Percentiles rank a stretch among this genome's conserved stretches.
Evolutionary conservation across 352 stramenopile genomes (phyloP).

Genomic region (Phytophthora pisi): DNA sequence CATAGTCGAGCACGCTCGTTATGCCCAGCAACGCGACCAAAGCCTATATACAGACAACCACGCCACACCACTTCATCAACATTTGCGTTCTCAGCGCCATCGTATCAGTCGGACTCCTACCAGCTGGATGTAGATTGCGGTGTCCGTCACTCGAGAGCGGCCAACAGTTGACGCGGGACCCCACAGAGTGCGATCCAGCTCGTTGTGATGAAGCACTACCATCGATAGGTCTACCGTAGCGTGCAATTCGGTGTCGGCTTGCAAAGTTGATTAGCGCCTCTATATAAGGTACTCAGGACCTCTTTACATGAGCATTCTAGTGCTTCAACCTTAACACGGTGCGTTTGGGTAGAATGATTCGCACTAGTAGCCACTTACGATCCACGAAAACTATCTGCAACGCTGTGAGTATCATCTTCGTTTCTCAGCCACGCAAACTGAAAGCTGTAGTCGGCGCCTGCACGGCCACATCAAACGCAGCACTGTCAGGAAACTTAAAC

Average conservation of each 20-base stretch:
- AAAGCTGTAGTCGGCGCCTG: constrained; percentile 19
- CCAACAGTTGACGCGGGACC: constrained; percentile 45
- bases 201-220: constrained; percentile 70
- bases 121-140: constrained; percentile 54
- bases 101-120: constrained; percentile 18
- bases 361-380: neutral
- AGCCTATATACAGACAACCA: constrained; percentile 24
- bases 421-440: constrained; percentile 12
- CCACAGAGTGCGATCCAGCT: constrained; percentile 68
- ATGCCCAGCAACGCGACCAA: constrained; percentile 40
- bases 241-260: too few relatives aligned
- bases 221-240: constrained; percentile 25
- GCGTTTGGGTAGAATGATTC: neutral
- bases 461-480: neutral
- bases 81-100: constrained; percentile 5
- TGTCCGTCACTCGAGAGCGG: constrained; percentile 49
- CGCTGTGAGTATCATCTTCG: neutral
- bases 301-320: too few relatives aligned
- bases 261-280: too few relatives aligned
- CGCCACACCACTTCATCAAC: neutral
- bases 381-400: neutral
- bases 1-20: constrained; percentile 49
- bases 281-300: too few relatives aligned
- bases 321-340: too few relatives aligned
- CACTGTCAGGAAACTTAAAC: too few relatives aligned